Conservation (phyloP, 176 grass and related monocot species). For the Cenchrus americanus region DNA sequence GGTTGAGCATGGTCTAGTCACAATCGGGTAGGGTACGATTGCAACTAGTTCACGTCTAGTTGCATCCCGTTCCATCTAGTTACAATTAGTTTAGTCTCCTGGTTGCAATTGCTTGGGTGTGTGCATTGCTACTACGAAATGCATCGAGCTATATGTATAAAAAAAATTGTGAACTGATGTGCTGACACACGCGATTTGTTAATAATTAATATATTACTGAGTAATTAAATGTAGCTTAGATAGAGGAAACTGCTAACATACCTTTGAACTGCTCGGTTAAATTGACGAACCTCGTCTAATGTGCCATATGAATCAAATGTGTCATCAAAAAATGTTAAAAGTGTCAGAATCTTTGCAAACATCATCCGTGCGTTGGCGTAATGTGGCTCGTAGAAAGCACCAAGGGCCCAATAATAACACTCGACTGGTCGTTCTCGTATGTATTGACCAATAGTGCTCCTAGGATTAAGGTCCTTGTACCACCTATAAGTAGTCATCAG, state of each 20-base stretch:
- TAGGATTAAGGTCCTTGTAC: constrained; percentile 6
- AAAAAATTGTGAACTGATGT: background rate
- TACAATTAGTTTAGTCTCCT: too few species aligned
- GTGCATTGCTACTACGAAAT: too few species aligned
- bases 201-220: too few species aligned
- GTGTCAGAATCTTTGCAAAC: background rate
- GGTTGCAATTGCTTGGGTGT: too few species aligned
- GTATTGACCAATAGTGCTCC: background rate
- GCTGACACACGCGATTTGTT: background rate
- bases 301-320: constrained; percentile 32
- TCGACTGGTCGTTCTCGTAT: constrained; percentile 30
- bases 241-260: background rate
- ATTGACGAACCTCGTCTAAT: constrained; percentile 14
- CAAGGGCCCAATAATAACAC: constrained; percentile 18
- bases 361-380: constrained; percentile 10
- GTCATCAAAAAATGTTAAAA: background rate
- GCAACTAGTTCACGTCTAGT: too few species aligned
- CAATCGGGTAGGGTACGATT: too few species aligned
- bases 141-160: background rate
- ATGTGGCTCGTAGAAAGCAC: constrained; percentile 15
- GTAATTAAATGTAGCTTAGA: too few species aligned
- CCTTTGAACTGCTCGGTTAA: constrained; percentile 32
- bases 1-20: too few species aligned
- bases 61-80: too few species aligned
- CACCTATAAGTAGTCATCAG: background rate